Conservation (phyloP, 768 basidiomycete species). For the Naganishia onofrii region DNA sequence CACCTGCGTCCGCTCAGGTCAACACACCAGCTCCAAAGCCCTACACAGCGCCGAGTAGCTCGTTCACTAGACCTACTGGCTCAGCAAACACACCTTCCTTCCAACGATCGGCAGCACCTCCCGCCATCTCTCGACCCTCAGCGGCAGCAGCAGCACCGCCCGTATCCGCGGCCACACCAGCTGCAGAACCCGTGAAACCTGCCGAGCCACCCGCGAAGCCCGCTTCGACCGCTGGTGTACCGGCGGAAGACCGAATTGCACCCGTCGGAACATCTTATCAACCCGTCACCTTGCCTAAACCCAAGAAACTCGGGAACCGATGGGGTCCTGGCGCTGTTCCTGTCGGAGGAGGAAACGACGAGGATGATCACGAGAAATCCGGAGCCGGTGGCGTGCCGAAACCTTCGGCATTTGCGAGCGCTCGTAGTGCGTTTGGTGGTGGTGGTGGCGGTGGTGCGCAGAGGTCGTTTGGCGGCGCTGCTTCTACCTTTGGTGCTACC, state of each 20-base stretch:
- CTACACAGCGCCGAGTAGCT: constrained; percentile 54
- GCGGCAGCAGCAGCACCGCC: constrained; percentile 35
- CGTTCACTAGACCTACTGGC: constrained; percentile 24
- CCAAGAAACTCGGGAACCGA: constrained; percentile 80
- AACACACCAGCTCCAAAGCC: constrained; percentile 52
- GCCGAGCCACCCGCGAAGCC: constrained; percentile 25
- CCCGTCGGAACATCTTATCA: constrained; percentile 85
- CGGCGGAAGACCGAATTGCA: constrained; percentile 75
- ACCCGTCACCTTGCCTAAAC: constrained; percentile 77
- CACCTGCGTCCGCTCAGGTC: constrained; percentile 50
- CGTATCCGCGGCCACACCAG: constrained; percentile 28
- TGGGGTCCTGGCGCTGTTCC: constrained; percentile 45
- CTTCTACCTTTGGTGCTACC: constrained; percentile 35
- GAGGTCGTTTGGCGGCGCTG: constrained; percentile 17
- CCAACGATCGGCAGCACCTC: constrained; percentile 37
- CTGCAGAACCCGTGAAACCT: constrained; percentile 38
- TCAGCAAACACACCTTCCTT: constrained; percentile 21
- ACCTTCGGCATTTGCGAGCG: constrained; percentile 19
- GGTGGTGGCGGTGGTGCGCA: constrained; percentile 27
- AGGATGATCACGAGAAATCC: neutral
- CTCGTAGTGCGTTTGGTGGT: constrained; percentile 44
- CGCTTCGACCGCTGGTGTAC: constrained; percentile 57
- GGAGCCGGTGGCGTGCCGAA: constrained; percentile 29
- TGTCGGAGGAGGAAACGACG: neutral
- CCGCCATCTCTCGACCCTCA: constrained; percentile 27